Conservation (phyloP, 306 rosid genomes). For the Leucaena leucocephala region DNA sequence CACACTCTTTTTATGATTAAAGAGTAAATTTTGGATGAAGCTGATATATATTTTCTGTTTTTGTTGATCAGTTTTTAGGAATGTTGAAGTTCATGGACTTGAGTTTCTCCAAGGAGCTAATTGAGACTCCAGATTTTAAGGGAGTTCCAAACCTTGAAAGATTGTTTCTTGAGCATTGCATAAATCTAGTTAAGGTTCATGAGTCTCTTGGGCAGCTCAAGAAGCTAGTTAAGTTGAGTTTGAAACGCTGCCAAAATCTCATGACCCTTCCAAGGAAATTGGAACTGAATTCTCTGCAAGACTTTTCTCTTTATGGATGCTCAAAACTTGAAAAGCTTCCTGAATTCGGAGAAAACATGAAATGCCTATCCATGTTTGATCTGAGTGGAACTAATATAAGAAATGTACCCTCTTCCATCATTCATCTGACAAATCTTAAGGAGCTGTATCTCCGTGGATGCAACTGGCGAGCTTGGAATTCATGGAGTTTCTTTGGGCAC, state of each 20-base stretch:
- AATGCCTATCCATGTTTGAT: background rate
- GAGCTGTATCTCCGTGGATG: background rate
- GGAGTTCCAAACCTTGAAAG: slow-evolving; percentile 19
- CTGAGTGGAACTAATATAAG: background rate
- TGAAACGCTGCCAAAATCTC: background rate
- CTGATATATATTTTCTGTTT: background rate
- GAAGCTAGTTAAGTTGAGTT: slow-evolving; percentile 7
- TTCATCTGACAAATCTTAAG: background rate
- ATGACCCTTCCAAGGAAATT: background rate
- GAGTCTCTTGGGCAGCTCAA: background rate
- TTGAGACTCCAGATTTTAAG: background rate
- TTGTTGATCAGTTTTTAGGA: background rate
- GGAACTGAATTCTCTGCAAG: background rate
- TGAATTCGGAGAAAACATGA: background rate
- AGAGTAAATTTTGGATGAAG: background rate
- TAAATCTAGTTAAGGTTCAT: background rate
- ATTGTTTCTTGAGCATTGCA: slow-evolving; percentile 7
- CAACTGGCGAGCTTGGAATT: background rate
- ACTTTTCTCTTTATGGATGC: background rate
- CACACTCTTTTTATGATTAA: background rate
- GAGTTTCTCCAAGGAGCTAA: background rate
- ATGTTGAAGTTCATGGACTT: slow-evolving; percentile 1
- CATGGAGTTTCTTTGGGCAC: background rate
- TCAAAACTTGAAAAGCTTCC: background rate
- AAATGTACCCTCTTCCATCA: background rate